Base-by-base conservation (phyloP, 1,284 basidiomycete species). In the Pterulicium gracile region DNA sequence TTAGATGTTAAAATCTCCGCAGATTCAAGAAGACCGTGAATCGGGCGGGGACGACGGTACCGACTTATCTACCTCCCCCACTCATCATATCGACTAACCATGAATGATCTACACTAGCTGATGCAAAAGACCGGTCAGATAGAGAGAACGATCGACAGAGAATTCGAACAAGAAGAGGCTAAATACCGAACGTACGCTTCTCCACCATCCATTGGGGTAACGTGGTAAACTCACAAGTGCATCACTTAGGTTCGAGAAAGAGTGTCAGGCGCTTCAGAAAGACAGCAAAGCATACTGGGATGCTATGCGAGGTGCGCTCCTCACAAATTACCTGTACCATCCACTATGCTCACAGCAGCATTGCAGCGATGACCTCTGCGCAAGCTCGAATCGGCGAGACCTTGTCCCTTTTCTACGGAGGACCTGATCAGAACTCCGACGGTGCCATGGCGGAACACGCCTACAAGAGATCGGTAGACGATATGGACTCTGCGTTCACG, bases 71-170 rank as follows among this genome's bases (percentile, higher is more conserved):
- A 4, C 42, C 23, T 61, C 51, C 51, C 50, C 50, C 47, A 44
- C 49, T 22, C 27, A 46, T 46, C 44, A 41, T 24, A 44, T 48
- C 52, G 43, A 35, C 48, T 24, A 20, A 45, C 45, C 41, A 44
- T 46, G n/a, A n/a, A n/a, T 22, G 43, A 43, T 44, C 17, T 45
- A 48, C 43, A 47, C 18, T 48, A 35, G 86, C 76, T 95, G 58
- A 77, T 94, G 65, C 91, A 95, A 72, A 95, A 95, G 79, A 97
- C 94, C 1, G 94, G 94, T 50, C 93, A 98, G 66, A 88, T 98
- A 49, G 95, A 98, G 61, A 76, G 91, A 23, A 98, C 95, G 0
- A 78, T 97, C 21, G 95, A 98, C 65, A 72, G 87, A 48, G 93
- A 97, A 60, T 98, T 97, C 61, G 75, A 84, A 23, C 87, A 95